Evolutionary conservation across 1,139 yeast species (phyloP).

Genomic region (Geotrichum carabidarum): DNA sequence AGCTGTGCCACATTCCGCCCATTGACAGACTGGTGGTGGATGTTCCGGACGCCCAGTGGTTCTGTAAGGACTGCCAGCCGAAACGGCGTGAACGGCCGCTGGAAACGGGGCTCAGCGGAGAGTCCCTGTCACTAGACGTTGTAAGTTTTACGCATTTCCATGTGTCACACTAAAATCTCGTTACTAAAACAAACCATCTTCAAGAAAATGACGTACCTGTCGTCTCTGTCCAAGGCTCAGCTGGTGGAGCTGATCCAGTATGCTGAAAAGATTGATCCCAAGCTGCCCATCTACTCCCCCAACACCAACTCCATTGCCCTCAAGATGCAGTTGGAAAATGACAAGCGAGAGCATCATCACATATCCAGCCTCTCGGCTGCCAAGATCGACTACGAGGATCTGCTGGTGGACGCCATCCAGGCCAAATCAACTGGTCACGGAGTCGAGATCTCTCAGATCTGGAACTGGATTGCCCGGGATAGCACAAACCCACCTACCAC

Average conservation of each 20-base stretch:
- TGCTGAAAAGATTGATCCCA: constrained; percentile 38
- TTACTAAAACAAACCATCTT: background rate
- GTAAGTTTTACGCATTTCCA: constrained; percentile 16
- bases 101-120: constrained; percentile 41
- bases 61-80: constrained; percentile 40
- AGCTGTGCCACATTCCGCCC: constrained; percentile 42
- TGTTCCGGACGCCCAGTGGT: constrained; percentile 45
- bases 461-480: constrained; percentile 37
- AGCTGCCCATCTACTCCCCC: constrained; percentile 38
- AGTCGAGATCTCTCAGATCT: constrained; percentile 35
- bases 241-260: constrained; percentile 40
- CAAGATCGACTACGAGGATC: constrained; percentile 35
- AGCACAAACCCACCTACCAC: constrained; percentile 28
- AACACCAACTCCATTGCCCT: constrained; percentile 36
- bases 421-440: constrained; percentile 37
- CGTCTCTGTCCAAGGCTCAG: constrained; percentile 41
- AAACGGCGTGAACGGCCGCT: constrained; percentile 38
- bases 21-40: constrained; percentile 42
- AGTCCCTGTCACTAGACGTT: constrained; percentile 36
- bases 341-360: constrained; percentile 30
- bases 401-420: constrained; percentile 35
- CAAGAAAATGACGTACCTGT: constrained; percentile 39
- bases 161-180: background rate
- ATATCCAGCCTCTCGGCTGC: constrained; percentile 22
- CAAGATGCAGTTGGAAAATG: constrained; percentile 37